Conservation (phyloP, 495 filamentous ascomycete genomes). For the Daldinia vernicosa region DNA sequence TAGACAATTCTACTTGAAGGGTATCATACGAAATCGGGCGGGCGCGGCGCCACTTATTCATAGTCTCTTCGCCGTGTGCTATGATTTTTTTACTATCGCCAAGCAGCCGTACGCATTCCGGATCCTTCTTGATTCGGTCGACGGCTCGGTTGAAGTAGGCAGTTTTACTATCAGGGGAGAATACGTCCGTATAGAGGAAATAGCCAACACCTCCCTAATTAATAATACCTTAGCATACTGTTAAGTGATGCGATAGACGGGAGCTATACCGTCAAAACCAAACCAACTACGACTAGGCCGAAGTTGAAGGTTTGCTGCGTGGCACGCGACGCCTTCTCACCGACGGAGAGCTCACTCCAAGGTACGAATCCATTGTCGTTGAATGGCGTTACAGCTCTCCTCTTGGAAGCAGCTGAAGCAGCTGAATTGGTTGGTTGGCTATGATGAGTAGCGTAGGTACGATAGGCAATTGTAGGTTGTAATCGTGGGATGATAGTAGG, state of each 20-base stretch:
- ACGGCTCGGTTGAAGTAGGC: conserved; percentile 90
- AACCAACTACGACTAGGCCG: conserved; percentile 75
- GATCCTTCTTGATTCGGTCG: conserved; percentile 76
- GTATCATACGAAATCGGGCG: conserved; percentile 80
- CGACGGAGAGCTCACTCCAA: conserved; percentile 76
- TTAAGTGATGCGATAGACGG: background rate
- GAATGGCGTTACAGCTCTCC: conserved; percentile 77
- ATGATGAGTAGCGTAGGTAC: conserved; percentile 49
- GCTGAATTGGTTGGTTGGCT: conserved; percentile 23
- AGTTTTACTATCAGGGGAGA: conserved; percentile 84
- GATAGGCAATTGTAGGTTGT: conserved; percentile 31
- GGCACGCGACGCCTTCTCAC: conserved; percentile 85
- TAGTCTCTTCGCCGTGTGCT: conserved; percentile 84
- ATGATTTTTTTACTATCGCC: conserved; percentile 78
- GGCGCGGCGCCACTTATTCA: conserved; percentile 83
- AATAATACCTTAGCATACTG: conserved; percentile 24
- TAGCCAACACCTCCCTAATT: conserved; percentile 75
- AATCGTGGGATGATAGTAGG: conserved; percentile 32
- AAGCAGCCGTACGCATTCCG: conserved; percentile 74
- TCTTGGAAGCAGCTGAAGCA: conserved; percentile 43
- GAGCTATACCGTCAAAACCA: conserved; percentile 72
- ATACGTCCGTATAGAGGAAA: conserved; percentile 85
- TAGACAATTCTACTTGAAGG: background rate
- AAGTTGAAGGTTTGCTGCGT: conserved; percentile 93
- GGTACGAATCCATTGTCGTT: conserved; percentile 83